Base-by-base conservation (phyloP, 2,329 filamentous ascomycete species). In the Pseudogymnoascus sp. region DNA sequence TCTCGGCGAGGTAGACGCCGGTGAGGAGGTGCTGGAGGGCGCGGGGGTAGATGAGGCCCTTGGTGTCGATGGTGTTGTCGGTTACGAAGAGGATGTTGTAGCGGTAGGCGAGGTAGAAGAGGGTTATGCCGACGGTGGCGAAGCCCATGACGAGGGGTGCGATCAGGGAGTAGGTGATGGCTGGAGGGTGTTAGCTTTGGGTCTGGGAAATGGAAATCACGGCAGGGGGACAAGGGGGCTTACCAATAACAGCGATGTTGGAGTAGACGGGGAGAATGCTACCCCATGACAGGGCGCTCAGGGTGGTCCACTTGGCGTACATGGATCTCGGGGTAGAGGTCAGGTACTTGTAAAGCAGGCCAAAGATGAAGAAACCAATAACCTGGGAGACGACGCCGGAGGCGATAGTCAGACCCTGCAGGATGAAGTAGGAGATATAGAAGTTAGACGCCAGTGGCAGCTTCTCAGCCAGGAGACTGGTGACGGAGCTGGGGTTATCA, bases 351-450 rank as follows among this genome's bases (percentile, higher is more conserved):
- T 92, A 90, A 56, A 93, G 78, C 5, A 96, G 73, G 60, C 86
- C 85, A 72, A 89, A 90, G 31, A 96, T 75, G 56, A 93, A 75
- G 60, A 97, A 82, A 14, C 91, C 91, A 18, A 77, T 79, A 56
- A 89, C 82, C 69, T 96, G 91, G 2, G 96, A 80, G 4, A 97
- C 76, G 1, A 89, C 84, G 56, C 87, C 84, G 0, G 90, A 83
- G 3, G 91, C 89, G 66, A 93, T 86, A 1, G 88, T 88, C 64
- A 97, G 76, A 36, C 93, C 96, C 75, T 97, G 95, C 2, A 99
- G 84, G 34, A 97, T 85, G 68, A 99, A 96, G 77, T 97, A 99
- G 0, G 89, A 91, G 18, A 97, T 88, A 75, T 97, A 99, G 73
- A 97, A 96, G 77, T 96, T 97, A 65, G 92, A 93, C 0, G 91